phyloP scores from a whole-genome alignment of 192 early-diverging fungal genomes.

The Coemansia sp. region DNA sequence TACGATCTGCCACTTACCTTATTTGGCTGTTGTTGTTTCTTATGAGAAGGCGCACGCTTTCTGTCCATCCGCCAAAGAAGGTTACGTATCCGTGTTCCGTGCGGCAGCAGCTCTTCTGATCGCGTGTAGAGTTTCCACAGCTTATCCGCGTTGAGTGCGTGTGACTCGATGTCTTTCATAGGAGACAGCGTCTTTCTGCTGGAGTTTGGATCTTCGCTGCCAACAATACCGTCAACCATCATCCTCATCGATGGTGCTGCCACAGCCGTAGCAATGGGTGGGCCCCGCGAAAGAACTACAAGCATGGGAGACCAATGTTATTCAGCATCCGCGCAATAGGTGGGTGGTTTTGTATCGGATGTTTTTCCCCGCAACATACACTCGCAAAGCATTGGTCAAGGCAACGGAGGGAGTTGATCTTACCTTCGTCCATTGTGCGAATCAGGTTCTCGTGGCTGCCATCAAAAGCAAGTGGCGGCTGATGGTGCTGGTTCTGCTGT shows the following conservation, averaged over 20 bases:
- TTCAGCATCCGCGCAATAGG: background rate
- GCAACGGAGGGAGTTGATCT: background rate
- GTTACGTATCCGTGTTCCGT: slow-evolving; percentile 43
- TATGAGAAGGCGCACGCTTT: background rate
- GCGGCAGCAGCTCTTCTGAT: slow-evolving; percentile 33
- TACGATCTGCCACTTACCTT: slow-evolving; percentile 4
- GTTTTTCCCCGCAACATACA: too few species aligned
- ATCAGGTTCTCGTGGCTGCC: slow-evolving; percentile 14
- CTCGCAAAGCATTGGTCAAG: too few species aligned
- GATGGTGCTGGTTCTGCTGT: too few species aligned
- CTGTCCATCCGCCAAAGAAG: slow-evolving; percentile 50
- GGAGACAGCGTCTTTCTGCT: background rate
- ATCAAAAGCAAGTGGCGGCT: background rate
- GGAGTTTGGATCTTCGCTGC: background rate
- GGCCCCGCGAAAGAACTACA: slow-evolving; percentile 29
- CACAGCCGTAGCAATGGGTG: slow-evolving; percentile 11
- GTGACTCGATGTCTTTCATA: background rate
- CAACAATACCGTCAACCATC: background rate
- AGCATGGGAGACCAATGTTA: background rate
- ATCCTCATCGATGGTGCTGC: background rate
- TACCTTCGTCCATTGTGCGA: slow-evolving; percentile 32
- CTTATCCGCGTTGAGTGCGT: slow-evolving; percentile 19
- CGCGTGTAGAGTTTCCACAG: slow-evolving; percentile 34
- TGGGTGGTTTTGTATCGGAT: too few species aligned
- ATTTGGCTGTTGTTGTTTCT: background rate